A percentile compares a stretch with the other conserved stretches of the same genome.
phyloP scores from a whole-genome alignment of 345 rosid genomes.

The Eucalyptus marginata region DNA sequence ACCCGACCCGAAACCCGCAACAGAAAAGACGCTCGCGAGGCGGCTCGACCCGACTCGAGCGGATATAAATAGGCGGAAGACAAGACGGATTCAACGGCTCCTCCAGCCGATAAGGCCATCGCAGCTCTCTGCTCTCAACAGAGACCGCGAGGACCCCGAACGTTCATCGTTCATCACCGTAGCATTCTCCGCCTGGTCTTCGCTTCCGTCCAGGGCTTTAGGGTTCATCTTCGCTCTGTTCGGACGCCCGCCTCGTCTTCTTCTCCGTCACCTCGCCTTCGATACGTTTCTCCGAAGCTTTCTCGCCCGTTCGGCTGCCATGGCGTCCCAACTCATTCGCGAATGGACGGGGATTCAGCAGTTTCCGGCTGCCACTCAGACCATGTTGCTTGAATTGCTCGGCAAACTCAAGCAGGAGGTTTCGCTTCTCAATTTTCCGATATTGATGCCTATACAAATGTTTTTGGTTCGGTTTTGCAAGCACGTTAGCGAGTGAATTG shows the following conservation, averaged over 20 bases:
- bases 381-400: slow-evolving; percentile 55
- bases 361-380: slow-evolving; percentile 72
- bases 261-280: neutral
- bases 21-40: neutral
- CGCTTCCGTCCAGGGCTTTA: neutral
- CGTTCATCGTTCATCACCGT: neutral
- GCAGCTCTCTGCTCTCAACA: neutral
- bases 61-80: neutral
- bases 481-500: neutral
- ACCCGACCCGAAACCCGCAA: neutral
- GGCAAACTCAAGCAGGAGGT: slow-evolving; percentile 77
- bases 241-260: neutral
- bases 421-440: neutral
- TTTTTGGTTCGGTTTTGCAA: neutral
- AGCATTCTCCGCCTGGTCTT: neutral
- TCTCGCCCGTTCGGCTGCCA: neutral
- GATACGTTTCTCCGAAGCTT: neutral
- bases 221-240: neutral
- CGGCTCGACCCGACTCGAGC: neutral
- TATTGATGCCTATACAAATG: neutral
- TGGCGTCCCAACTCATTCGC: slow-evolving; percentile 38
- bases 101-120: neutral
- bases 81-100: neutral
- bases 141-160: neutral
- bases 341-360: slow-evolving; percentile 80